Evolutionary conservation across 495 filamentous ascomycete species (phyloP), one percentile per base, ranked within the genome.

Genomic region (Aspergillus leporis): DNA sequence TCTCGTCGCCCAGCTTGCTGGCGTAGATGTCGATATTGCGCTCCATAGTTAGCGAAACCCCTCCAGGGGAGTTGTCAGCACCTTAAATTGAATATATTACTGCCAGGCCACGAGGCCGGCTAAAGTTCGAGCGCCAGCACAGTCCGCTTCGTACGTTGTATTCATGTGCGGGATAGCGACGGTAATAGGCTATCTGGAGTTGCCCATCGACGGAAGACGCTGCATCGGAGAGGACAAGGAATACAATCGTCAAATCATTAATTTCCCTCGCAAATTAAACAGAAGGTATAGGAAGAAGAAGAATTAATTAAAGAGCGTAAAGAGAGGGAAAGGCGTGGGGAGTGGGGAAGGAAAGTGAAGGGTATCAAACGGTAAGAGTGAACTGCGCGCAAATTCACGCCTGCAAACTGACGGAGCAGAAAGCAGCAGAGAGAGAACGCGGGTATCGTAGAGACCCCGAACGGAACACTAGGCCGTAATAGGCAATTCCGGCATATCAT

Each of bases 331-430:
- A 25, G 66, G 67, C 22, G 78, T 76, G 18, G 73, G 74, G 63
- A 62, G 56, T 31, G 55, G 48, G 58, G 76, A 79, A 58, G 80
- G 83, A 65, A 79, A 76, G 62, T 71, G 78, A 69, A 71, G 80
- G 62, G 73, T 86, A 65, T 89, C 92, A 65, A 76, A 75, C 64
- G 88, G 92, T 72, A 87, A 91, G 71, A 88, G 82, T 62, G 61
- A 58, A 71, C 59, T 68, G 67, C 70, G 70, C 74, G 70, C 69
- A 67, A 74, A 70, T 59, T 69, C 64, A 69, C 68, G 64, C 60
- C 62, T 63, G 52, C 53, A 61, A 60, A 56, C 46, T 51, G 51
- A 58, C 66, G 55, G 67, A 72, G 60, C 66, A 74, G 68, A 74
- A 70, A 66, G 66, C 53, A 61, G 55, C 61, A 61, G 61, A 61